Conservation (phyloP, 495 filamentous ascomycete genomes). For the Collariella sp. region DNA sequence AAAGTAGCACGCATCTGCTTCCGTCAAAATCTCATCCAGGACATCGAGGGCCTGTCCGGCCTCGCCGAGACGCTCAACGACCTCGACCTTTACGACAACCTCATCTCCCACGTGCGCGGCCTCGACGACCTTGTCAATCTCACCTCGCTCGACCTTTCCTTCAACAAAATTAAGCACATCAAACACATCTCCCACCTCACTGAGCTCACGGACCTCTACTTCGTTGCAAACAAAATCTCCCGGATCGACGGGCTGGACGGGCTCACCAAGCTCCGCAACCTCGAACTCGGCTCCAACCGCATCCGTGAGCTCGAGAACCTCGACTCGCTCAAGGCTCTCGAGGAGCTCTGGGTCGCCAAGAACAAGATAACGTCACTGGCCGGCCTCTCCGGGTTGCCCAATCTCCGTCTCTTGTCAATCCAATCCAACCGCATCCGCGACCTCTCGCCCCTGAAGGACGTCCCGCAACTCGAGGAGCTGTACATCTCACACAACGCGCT, state of each 20-base stretch:
- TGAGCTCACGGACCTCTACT: slow-evolving; percentile 76
- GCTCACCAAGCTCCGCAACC: slow-evolving; percentile 61
- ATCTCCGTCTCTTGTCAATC: slow-evolving; percentile 85
- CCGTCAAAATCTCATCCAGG: slow-evolving; percentile 82
- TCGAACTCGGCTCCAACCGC: slow-evolving; percentile 87
- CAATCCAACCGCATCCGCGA: slow-evolving; percentile 91
- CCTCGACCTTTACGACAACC: slow-evolving; percentile 94
- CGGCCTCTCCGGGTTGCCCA: slow-evolving; percentile 58
- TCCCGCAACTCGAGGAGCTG: slow-evolving; percentile 81
- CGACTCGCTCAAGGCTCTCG: slow-evolving; percentile 60
- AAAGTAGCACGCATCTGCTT: slow-evolving; percentile 76
- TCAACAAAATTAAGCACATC: slow-evolving; percentile 99
- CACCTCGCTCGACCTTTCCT: slow-evolving; percentile 79
- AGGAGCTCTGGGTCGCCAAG: slow-evolving; percentile 94
- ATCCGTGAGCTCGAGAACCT: slow-evolving; percentile 88
- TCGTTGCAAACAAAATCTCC: slow-evolving; percentile 89
- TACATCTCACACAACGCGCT: slow-evolving; percentile 98
- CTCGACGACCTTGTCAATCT: slow-evolving; percentile 69
- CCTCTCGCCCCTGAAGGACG: slow-evolving; percentile 62
- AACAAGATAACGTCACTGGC: slow-evolving; percentile 91
- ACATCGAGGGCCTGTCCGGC: slow-evolving; percentile 60
- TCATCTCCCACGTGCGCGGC: slow-evolving; percentile 80
- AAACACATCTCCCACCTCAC: slow-evolving; percentile 74
- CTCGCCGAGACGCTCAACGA: slow-evolving; percentile 63
- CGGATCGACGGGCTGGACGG: slow-evolving; percentile 78